These are phyloP conservation scores for Arabidopsis thaliana DNA, from an alignment of 345 rosid genomes.

Conservation along the genomic window TAIR10.1 NC_003076.8:1886501-1887000, in stretches of 20 bases:
- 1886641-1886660: conserved; percentile 10
- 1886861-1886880: conserved; percentile 73
- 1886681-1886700: conserved; percentile 1
- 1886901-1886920: background rate
- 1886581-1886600: background rate
- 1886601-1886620: conserved; percentile 3
- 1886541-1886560: background rate
- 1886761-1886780: conserved; percentile 68
- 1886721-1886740: conserved; percentile 91
- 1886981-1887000: conserved; percentile 38
- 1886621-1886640: conserved; percentile 30
- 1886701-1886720: conserved; percentile 79
- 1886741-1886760: conserved; percentile 63
- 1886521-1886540: background rate
- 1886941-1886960: conserved; percentile 31
- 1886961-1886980: conserved; percentile 49
- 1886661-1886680: background rate
- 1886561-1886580: background rate
- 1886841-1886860: conserved; percentile 40
- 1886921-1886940: conserved; percentile 37
- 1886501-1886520: background rate
- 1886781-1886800: conserved; percentile 84
- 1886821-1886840: conserved; percentile 14
- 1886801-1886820: conserved; percentile 70
- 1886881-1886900: conserved; percentile 55